phyloP scores from a whole-genome alignment of 805 yeast genomes.

The Peterozyma xylosa region DNA sequence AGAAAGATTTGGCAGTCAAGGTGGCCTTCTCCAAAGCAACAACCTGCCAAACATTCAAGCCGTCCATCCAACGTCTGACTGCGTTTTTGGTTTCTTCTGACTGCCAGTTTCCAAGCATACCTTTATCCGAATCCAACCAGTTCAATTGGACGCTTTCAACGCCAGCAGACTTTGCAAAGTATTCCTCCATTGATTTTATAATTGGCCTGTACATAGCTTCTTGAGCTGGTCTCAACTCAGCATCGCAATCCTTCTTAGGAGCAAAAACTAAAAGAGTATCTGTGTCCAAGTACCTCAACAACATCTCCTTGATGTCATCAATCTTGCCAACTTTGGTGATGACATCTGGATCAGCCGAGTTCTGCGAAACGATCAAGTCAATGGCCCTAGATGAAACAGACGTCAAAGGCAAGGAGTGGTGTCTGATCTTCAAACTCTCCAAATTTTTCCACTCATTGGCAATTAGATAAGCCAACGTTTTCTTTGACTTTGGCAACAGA shows the following conservation, averaged over 20 bases:
- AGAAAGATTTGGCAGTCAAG: constrained; percentile 75
- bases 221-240: constrained; percentile 73
- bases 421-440: constrained; percentile 59
- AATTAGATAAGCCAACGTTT: constrained; percentile 62
- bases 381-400: constrained; percentile 82
- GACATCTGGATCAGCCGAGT: constrained; percentile 34
- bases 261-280: constrained; percentile 88
- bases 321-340: constrained; percentile 57
- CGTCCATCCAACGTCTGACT: constrained; percentile 56
- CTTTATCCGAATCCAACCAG: constrained; percentile 78
- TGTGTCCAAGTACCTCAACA: constrained; percentile 84
- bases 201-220: constrained; percentile 71
- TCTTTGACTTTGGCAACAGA: constrained; percentile 51
- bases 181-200: constrained; percentile 56
- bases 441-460: constrained; percentile 85
- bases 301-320: constrained; percentile 45
- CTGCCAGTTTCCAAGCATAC: constrained; percentile 78
- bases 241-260: constrained; percentile 75
- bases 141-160: constrained; percentile 32
- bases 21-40: constrained; percentile 91
- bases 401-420: constrained; percentile 79
- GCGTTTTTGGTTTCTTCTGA: constrained; percentile 46
- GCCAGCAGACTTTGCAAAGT: constrained; percentile 35
- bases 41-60: constrained; percentile 66
- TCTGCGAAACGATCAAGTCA: constrained; percentile 48